phyloP scores from a whole-genome alignment of 371 early-diverging fungal genomes.

The Mortierella sp. region DNA sequence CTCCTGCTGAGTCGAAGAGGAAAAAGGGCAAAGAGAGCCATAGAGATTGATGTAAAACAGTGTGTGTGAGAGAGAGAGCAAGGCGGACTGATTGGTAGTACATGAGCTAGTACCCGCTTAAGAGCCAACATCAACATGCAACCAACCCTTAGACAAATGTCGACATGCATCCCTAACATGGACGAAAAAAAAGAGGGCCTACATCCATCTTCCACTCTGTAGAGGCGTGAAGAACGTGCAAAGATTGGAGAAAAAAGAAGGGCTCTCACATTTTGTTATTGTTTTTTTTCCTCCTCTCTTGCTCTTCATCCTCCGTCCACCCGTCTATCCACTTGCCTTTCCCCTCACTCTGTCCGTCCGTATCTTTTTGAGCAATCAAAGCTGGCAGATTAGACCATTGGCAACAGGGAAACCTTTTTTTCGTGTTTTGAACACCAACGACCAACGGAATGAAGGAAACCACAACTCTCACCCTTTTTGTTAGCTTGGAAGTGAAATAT shows the following conservation, averaged over 20 bases:
- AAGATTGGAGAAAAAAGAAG: conserved; percentile 1
- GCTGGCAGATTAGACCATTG: conserved; percentile 4
- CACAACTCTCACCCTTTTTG: too few relatives aligned
- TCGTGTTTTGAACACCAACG: neutral
- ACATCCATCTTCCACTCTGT: neutral
- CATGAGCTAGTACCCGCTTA: neutral
- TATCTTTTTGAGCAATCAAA: conserved; percentile 8
- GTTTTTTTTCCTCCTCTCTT: neutral
- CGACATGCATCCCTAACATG: neutral
- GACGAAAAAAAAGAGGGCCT: neutral
- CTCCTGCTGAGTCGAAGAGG: too few relatives aligned
- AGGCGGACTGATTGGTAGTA: neutral
- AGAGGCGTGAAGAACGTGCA: neutral
- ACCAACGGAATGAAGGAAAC: neutral
- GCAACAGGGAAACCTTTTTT: neutral
- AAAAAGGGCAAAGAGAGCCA: neutral
- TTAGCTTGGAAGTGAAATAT: neutral
- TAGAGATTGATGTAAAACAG: neutral
- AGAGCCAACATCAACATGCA: neutral
- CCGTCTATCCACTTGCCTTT: neutral
- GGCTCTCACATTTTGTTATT: neutral
- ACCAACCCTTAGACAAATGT: neutral
- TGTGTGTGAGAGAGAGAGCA: neutral
- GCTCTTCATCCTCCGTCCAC: neutral
- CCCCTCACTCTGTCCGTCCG: neutral